Conservation (phyloP, 805 yeast species). For the Starmerella apicola region DNA sequence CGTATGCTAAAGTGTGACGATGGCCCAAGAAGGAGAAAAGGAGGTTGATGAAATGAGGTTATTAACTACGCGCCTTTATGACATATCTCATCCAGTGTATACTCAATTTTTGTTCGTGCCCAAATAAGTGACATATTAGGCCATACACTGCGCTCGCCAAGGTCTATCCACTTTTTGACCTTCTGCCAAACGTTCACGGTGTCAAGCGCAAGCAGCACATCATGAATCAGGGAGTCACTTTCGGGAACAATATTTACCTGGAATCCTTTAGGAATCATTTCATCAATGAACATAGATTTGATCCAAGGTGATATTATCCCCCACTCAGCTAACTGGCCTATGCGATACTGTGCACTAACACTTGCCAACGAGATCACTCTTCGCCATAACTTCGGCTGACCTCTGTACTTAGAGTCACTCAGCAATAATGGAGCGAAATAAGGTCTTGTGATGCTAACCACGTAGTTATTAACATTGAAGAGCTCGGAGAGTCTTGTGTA, state of each 20-base stretch:
- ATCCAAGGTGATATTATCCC: slow-evolving; percentile 61
- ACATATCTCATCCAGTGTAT: slow-evolving; percentile 59
- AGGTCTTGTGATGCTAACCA: slow-evolving; percentile 86
- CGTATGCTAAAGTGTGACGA: too few species aligned
- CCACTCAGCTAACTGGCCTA: slow-evolving; percentile 63
- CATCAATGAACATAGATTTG: slow-evolving; percentile 74
- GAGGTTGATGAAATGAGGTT: not conserved
- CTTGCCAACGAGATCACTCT: slow-evolving; percentile 46
- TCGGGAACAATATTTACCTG: slow-evolving; percentile 90
- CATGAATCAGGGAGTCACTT: slow-evolving; percentile 53
- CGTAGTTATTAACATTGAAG: slow-evolving; percentile 87
- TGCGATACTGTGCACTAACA: slow-evolving; percentile 73
- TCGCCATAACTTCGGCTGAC: slow-evolving; percentile 28
- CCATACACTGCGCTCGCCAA: slow-evolving; percentile 92
- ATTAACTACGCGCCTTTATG: not conserved
- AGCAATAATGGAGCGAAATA: slow-evolving; percentile 82
- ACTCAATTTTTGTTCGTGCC: slow-evolving; percentile 84
- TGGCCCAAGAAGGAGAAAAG: too few species aligned
- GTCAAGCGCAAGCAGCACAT: slow-evolving; percentile 66
- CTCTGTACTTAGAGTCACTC: slow-evolving; percentile 63
- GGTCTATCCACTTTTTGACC: slow-evolving; percentile 76
- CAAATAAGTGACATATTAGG: slow-evolving; percentile 72
- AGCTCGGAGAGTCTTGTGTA: slow-evolving; percentile 81
- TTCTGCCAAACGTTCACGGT: slow-evolving; percentile 57
- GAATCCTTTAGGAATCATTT: slow-evolving; percentile 67